Evolutionary conservation across 2,329 filamentous ascomycete species (phyloP).

Genomic region (Pseudogymnoascus sp.): DNA sequence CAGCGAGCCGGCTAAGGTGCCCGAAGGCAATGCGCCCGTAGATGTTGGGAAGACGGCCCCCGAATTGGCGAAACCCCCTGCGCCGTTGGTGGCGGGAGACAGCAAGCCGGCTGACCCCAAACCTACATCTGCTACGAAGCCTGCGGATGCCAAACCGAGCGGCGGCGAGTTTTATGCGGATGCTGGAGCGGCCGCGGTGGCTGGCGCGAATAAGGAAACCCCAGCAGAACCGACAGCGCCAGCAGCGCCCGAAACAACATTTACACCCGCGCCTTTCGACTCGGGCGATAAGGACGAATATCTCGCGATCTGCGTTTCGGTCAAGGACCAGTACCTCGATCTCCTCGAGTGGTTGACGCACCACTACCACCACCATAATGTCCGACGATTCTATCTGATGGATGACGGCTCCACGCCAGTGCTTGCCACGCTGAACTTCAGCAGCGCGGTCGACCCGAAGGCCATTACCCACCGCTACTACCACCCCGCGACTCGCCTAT

Average conservation of each 20-base stretch:
- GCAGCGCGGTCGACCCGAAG: constrained; percentile 19
- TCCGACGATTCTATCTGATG: constrained; percentile 27
- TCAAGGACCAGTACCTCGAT: constrained; percentile 23
- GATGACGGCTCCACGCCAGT: constrained; percentile 26
- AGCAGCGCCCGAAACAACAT: neutral
- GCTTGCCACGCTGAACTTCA: constrained; percentile 16
- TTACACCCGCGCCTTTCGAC: constrained; percentile 6
- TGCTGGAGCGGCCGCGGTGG: neutral
- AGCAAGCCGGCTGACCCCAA: neutral
- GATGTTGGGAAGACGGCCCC: neutral
- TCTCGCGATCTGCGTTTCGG: constrained; percentile 25
- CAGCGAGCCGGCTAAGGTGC: neutral
- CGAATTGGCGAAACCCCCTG: neutral
- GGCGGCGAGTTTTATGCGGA: neutral
- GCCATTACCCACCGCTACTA: constrained; percentile 25
- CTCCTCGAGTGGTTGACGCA: constrained; percentile 25
- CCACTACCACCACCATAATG: constrained; percentile 26
- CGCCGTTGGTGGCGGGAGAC: neutral
- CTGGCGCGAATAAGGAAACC: neutral
- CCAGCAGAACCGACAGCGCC: neutral
- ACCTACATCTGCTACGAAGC: neutral
- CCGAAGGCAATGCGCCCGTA: neutral
- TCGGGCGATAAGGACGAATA: constrained; percentile 19
- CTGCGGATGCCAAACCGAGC: neutral
- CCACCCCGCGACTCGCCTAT: constrained; percentile 12